These are phyloP conservation scores for Ascochyta clinopodiicola DNA, from an alignment of 2,329 filamentous ascomycete species.

Conservation along the genomic window DNA sequence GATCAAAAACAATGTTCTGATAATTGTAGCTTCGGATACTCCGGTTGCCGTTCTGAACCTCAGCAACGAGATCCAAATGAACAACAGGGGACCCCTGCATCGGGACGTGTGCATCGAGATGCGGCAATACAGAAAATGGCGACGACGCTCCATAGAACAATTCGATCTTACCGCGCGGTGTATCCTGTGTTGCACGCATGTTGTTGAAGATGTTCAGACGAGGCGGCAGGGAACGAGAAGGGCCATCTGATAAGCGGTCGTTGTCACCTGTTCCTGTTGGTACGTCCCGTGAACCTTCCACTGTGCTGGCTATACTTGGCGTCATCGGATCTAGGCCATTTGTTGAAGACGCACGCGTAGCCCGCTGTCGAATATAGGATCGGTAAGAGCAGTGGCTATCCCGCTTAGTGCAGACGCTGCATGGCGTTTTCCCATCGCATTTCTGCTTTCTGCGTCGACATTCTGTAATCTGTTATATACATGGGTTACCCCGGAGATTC, in stretches of 20 bases:
- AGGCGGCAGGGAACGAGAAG: slow-evolving; percentile 8
- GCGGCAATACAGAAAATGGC: slow-evolving; percentile 12
- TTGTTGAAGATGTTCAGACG: slow-evolving; percentile 16
- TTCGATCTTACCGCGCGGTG: slow-evolving; percentile 6
- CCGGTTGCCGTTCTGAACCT: slow-evolving; percentile 7
- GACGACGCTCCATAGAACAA: slow-evolving; percentile 17
- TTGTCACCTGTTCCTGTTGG: not conserved
- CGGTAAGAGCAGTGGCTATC: slow-evolving; percentile 10
- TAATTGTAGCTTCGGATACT: slow-evolving; percentile 17
- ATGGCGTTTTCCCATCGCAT: slow-evolving; percentile 12
- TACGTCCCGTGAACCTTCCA: not conserved
- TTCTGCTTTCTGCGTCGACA: slow-evolving; percentile 15
- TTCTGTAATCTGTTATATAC: slow-evolving; percentile 1
- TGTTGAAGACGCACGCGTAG: not conserved
- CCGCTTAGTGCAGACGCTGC: slow-evolving; percentile 4
- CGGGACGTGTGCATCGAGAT: slow-evolving; percentile 15
- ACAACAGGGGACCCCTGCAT: slow-evolving; percentile 4
- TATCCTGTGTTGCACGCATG: slow-evolving; percentile 13
- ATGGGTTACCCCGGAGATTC: not conserved
- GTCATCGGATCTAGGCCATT: not conserved
- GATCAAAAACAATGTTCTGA: slow-evolving; percentile 15
- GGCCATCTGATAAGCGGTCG: not conserved
- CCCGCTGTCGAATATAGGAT: slow-evolving; percentile 6
- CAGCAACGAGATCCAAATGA: not conserved
- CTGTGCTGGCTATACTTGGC: not conserved